Base-by-base conservation (phyloP, 805 yeast species). In the Zygoascus biomembranicola region DNA sequence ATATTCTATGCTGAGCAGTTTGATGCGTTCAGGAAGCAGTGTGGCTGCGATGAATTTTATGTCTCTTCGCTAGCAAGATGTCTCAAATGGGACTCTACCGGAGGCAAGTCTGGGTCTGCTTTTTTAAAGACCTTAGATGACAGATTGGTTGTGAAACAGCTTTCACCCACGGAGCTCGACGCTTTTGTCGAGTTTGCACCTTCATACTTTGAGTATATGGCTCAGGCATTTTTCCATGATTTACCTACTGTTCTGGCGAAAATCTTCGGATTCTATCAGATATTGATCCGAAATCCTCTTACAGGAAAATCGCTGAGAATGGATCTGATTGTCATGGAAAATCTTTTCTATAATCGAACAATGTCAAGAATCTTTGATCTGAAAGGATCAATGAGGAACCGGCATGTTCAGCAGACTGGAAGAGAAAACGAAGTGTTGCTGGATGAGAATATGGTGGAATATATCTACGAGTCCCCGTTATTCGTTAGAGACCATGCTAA, bases 381-480 rank as follows among this genome's bases (percentile, higher is more conserved):
- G 68, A 94, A 94, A 68, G 99, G 99, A 0, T 90, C 98, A 0
- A 94, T 94, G 98, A 75, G 99, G 57, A 94, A 94, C 68, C 77
- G 99, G 59, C 97, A 92, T 63, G 99, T 92, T 39, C 85, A 90
- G 61, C 96, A 92, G 66, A 95, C 99, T 0, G 99, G 99, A 6
- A 84, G 82, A 63, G 96, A 86, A 57, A 90, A 94, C 64, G 98
- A 94, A 68, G 99, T 94, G 1, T 71, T 94, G 26, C 70, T 94
- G 52, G 99, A 94, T 69, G 99, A 94, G 63, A 94, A 94, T 65
- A 94, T 94, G 99, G 95, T 94, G 56, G 99, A 94, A 65, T 94
- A 89, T 66, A 92, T 95, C 55, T 94, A 89, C 64, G 99, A 94
- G 66, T 85, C 95, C 23, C 99, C 99, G 0, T 78, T 94, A 39